Percentiles rank a stretch among this genome's conserved stretches.
phyloP scores from a whole-genome alignment of 805 yeast species.

The Ogataea degrootiae region DNA sequence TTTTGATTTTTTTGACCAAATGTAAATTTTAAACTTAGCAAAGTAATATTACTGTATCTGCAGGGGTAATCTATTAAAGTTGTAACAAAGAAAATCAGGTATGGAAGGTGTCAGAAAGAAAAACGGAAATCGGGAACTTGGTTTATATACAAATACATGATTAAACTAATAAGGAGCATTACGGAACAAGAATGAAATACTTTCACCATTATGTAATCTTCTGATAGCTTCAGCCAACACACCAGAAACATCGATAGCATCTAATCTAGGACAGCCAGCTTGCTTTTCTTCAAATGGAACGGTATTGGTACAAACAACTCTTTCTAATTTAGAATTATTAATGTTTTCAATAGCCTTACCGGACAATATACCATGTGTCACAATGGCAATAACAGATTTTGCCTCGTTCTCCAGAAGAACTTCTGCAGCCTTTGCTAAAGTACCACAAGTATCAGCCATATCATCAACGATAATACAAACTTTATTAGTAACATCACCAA shows the following conservation, averaged over 20 bases:
- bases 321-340: conserved; percentile 61
- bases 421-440: conserved; percentile 79
- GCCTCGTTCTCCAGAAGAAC: conserved; percentile 65
- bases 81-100: too few species aligned
- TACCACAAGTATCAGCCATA: conserved; percentile 90
- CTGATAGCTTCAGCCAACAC: conserved; percentile 79
- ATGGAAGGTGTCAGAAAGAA: too few species aligned
- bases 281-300: conserved; percentile 70
- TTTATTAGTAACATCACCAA: conserved; percentile 77
- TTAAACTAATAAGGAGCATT: conserved; percentile 46
- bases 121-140: too few species aligned
- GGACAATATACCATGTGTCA: conserved; percentile 75
- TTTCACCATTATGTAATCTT: conserved; percentile 83
- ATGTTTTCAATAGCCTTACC: conserved; percentile 71
- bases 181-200: conserved; percentile 73
- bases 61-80: too few species aligned
- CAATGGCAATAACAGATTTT: conserved; percentile 70
- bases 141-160: background rate
- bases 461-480: conserved; percentile 78
- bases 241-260: conserved; percentile 65
- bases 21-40: too few species aligned
- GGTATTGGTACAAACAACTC: conserved; percentile 75
- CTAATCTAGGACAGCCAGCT: conserved; percentile 55
- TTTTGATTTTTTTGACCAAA: too few species aligned
- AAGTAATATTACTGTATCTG: too few species aligned